Evolutionary conservation across 208 protist genomes (phyloP), one percentile per base, ranked within the genome.

Genomic region (Leishmania major): DNA sequence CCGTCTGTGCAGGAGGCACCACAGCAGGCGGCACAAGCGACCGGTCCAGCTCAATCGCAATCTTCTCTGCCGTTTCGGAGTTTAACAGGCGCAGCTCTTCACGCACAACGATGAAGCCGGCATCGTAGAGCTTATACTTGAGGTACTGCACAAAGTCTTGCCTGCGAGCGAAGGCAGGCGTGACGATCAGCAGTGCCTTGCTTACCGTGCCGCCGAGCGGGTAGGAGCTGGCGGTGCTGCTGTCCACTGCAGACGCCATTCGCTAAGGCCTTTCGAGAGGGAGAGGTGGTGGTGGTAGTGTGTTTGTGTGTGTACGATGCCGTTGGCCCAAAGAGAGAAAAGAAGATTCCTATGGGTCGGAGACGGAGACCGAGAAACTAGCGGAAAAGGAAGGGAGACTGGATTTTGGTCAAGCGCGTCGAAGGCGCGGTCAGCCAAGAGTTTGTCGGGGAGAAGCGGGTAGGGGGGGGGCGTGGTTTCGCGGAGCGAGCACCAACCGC

Each of bases 51-150:
- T 87, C 83, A 3, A 90, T 79, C 47, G 84, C 84, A 47, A 97
- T 84, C 75, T 88, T 92, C 79, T 94, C 85, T 13, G 92, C 88
- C 5, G 94, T n/a, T 82, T 97, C 95, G 3, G 88, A 76, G 79
- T 96, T 97, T 10, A 97, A 25, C 25, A 90, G 84, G n/a, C 93
- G 89, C 75, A 91, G 89, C 86, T 96, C 93, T 77, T 96, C 91
- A 17, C 91, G 91, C 17, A 95, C 89, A 40, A 96, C 82, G 75
- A 96, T 94, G 84, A 97, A 97, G 77, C 95, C 95, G 11, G 87
- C 91, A 55, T 96, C 95, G 83, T 92, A 92, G 40, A 97, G 87
- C 57, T 90, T 91, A 84, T 91, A 95, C 74, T 93, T 94, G 72
- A 93, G 90, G 81, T 92, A 89, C 40, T 95, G 85, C n/a, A 95